Conservation (phyloP, 2,329 filamentous ascomycete species). For the Pestalotiopsis sp. region DNA sequence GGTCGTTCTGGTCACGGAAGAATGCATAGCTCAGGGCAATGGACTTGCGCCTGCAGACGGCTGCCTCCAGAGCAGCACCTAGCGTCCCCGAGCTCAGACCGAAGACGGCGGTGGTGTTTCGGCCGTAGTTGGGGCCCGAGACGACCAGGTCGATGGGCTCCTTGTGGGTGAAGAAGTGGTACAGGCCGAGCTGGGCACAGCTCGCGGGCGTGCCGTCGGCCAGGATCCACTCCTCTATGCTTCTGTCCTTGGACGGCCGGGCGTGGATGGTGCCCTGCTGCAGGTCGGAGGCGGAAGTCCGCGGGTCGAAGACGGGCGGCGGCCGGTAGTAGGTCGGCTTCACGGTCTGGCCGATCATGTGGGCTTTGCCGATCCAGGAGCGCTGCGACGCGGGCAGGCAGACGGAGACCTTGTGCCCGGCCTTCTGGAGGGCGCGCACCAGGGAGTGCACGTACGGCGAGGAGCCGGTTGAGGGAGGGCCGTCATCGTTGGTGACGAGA, state of each 20-base stretch:
- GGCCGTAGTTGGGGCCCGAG: slow-evolving; percentile 79
- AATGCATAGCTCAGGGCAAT: slow-evolving; percentile 92
- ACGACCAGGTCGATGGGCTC: slow-evolving; percentile 76
- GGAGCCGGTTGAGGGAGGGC: slow-evolving; percentile 73
- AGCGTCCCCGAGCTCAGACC: slow-evolving; percentile 76
- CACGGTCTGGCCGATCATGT: slow-evolving; percentile 87
- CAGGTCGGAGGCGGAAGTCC: slow-evolving; percentile 36
- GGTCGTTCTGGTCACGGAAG: slow-evolving; percentile 79
- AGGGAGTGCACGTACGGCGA: slow-evolving; percentile 80
- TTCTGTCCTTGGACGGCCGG: slow-evolving; percentile 49
- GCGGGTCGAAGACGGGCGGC: slow-evolving; percentile 35
- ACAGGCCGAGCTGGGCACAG: slow-evolving; percentile 79
- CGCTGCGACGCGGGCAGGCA: slow-evolving; percentile 88
- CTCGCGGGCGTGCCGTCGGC: slow-evolving; percentile 80
- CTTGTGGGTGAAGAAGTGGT: slow-evolving; percentile 74
- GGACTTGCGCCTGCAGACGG: slow-evolving; percentile 66
- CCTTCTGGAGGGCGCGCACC: slow-evolving; percentile 66
- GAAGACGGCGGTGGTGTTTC: slow-evolving; percentile 80
- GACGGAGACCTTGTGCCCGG: slow-evolving; percentile 87
- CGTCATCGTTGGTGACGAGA: slow-evolving; percentile 76
- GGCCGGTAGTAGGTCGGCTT: slow-evolving; percentile 82
- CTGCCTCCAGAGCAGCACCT: slow-evolving; percentile 75
- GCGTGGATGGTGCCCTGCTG: slow-evolving; percentile 66
- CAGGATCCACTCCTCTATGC: slow-evolving; percentile 76
- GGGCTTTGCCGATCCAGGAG: slow-evolving; percentile 98